These are phyloP conservation scores for Tolypocladium ophioglossoides DNA, from an alignment of 2,329 filamentous ascomycete species.

Conservation along the genomic window DNA sequence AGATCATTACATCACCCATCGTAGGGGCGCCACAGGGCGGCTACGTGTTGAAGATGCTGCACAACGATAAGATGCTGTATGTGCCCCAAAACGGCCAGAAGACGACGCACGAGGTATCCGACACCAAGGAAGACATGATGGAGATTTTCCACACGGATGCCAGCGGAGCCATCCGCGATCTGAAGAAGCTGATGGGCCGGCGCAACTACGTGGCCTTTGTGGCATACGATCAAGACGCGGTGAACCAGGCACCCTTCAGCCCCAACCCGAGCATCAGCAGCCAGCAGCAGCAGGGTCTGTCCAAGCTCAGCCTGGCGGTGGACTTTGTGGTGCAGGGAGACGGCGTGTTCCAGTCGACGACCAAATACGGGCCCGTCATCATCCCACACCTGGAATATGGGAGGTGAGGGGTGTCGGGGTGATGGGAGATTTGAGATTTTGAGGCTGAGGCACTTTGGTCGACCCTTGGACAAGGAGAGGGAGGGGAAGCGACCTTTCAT, in stretches of 20 bases:
- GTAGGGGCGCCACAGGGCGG: conserved; percentile 77
- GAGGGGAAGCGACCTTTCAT: too few relatives aligned
- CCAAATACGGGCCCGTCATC: conserved; percentile 95
- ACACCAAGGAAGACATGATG: conserved; percentile 99
- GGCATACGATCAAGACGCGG: conserved; percentile 82
- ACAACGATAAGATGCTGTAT: conserved; percentile 88
- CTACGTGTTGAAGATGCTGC: conserved; percentile 89
- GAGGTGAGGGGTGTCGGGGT: conserved; percentile 10
- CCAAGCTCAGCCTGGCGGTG: conserved; percentile 74
- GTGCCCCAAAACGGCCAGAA: conserved; percentile 78
- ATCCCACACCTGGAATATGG: conserved; percentile 78
- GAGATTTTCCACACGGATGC: conserved; percentile 97
- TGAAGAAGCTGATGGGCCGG: conserved; percentile 86
- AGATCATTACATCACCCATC: conserved; percentile 86
- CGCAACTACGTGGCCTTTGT: conserved; percentile 89
- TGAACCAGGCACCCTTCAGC: conserved; percentile 30
- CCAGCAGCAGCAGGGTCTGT: conserved; percentile 34
- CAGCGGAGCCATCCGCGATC: conserved; percentile 68
- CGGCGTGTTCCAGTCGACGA: conserved; percentile 66
- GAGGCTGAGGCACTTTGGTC: neutral
- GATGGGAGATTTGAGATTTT: neutral
- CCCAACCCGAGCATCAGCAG: conserved; percentile 23
- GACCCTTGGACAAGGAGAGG: neutral
- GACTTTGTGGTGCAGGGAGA: conserved; percentile 97
- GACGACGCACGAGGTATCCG: conserved; percentile 62